Evolutionary conservation across 768 basidiomycete species (phyloP), one percentile per base, ranked within the genome.

Genomic region (Pulveroboletus sp.): DNA sequence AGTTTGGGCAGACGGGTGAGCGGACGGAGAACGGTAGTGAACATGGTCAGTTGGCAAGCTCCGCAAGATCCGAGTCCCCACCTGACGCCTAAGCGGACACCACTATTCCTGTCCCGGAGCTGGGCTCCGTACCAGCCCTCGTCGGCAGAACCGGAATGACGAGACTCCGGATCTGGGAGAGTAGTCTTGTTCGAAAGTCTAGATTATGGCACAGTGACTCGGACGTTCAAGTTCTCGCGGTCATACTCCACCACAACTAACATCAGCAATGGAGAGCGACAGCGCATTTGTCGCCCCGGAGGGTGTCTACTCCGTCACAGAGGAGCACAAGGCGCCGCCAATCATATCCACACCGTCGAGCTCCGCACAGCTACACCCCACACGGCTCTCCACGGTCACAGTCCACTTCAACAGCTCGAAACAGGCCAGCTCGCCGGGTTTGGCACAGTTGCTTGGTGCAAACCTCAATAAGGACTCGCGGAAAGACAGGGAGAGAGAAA

Each of bases 261-360:
- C 43, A 16, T 13, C 32, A 27, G 27, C 29, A 57, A 89, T 89
- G 85, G 88, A 91, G 75, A 87, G 78, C 76, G 88, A 89, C 46
- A 78, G 80, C 51, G 86, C 88, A 23, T 91, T 93, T 68, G 85
- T 91, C 38, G 89, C 90, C 29, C 90, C 90, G 45, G 90, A 93
- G 68, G 90, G 90, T 58, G 88, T 92, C 36, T 93, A 93, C 73
- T 85, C 88, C 22, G 79, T 90, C 64, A 89, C 85, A 16, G 90
- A 92, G 59, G 91, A 92, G 62, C 84, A 88, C 75, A 89, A 84
- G 66, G n/a, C n/a, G n/a, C 82, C 86, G 0, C 71, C 76, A 37
- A 64, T 72, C 29, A 58, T 72, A 42, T 76, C 77, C 53, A 68
- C 69, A 44, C 68, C 70, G 39, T 62, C 70, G 39, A 63, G 63